Conservation (phyloP, 306 rosid species). For the Glycine latifolia region DNA sequence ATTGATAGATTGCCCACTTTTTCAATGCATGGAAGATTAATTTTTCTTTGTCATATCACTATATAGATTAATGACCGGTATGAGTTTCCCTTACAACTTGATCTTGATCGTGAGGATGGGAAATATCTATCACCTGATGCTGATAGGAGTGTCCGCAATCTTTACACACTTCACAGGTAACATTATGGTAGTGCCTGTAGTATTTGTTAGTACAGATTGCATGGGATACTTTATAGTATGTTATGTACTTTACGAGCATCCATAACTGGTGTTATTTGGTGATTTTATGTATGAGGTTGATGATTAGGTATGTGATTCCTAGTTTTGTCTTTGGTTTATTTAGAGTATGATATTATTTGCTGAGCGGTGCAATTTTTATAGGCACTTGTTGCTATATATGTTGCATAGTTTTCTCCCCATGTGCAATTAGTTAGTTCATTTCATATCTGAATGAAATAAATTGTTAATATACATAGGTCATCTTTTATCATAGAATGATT, state of each 20-base stretch:
- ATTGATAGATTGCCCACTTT: conserved; percentile 18
- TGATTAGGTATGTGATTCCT: background rate
- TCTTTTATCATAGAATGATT: background rate
- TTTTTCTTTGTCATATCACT: conserved; percentile 33
- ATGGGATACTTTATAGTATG: conserved; percentile 5
- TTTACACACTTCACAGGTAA: conserved; percentile 96
- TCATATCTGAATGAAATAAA: background rate
- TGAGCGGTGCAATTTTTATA: background rate
- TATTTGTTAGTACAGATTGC: background rate
- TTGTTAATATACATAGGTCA: background rate
- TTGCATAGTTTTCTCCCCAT: background rate
- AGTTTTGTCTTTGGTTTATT: conserved; percentile 4
- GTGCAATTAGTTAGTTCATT: conserved; percentile 1
- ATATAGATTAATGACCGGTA: conserved; percentile 89
- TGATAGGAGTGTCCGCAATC: conserved; percentile 86
- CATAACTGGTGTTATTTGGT: background rate
- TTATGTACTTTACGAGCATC: conserved; percentile 9
- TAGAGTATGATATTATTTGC: conserved; percentile 12
- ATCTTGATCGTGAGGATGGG: conserved; percentile 92
- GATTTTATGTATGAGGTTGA: background rate
- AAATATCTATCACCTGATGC: conserved; percentile 94
- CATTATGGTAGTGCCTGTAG: conserved; percentile 2
- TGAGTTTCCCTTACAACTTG: conserved; percentile 95
- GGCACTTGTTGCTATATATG: conserved; percentile 16
- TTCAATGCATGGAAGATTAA: conserved; percentile 15